Base-by-base conservation (phyloP, 208 protist genomes). In the Sergeia podlipaevii region DNA sequence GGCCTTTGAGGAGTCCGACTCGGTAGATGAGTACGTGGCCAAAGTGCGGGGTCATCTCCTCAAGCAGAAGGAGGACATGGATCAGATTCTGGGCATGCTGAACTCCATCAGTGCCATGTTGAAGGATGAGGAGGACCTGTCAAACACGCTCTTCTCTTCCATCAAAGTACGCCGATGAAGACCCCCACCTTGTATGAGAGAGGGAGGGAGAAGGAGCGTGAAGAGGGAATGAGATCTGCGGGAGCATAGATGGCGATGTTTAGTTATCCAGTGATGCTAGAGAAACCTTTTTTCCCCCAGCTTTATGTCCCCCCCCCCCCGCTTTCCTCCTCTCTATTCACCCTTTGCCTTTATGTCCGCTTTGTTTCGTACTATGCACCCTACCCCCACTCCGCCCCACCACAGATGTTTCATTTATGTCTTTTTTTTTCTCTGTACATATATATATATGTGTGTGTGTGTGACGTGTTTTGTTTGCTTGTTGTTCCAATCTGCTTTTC, bases 1-100 rank as follows among this genome's bases (percentile, higher is more conserved):
- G 60, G 32, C 72, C 20, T 94, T 98, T 34, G 93, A 97, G 44
- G 75, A 95, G 26, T 87, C 82, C 10, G 89, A 87, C 70, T 84
- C 85, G 7, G 79, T 98, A 1, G 92, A 98, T 64, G 82, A 93
- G 60, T 93, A 95, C 68, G 89, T 93, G 37, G 48, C 53, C 18
- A 83, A 86, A 42, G 77, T 95, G 20, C 68, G 72, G 6, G 63
- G 56, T 27, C 70, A 89, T 27, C 68, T 95, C 49, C 23, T 73
- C 52, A 68, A 73, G 36, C 89, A 93, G 71, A 80, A 70, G 49
- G 71, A 72, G 20, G 89, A 95, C 49, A 84, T 90, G 60, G 52
- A 87, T 18, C 71, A 82, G 53, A 86, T 95, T 41, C 43, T 91
- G 27, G 66, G 59, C 7, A 82, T 91, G 68, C 72, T 95, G 30